Percentiles rank a stretch among this genome's conserved stretches.
These are phyloP conservation scores for Phaeolepiota aurea DNA, from an alignment of 768 basidiomycete genomes.

Conservation along the genomic window DNA sequence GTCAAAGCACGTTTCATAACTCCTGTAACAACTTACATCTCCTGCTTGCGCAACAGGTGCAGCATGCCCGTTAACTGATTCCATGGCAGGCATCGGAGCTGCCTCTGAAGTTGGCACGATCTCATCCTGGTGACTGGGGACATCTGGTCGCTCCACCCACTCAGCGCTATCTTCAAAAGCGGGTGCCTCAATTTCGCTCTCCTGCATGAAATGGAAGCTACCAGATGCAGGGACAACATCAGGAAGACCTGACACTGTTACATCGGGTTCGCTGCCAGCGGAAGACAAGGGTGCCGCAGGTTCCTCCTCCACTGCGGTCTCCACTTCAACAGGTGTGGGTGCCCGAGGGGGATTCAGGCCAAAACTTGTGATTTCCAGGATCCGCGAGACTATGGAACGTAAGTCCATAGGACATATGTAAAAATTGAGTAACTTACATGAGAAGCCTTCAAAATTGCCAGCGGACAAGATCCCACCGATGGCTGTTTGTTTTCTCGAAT, in stretches of 20 bases:
- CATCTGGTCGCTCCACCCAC: constrained; percentile 46
- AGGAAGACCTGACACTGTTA: constrained; percentile 32
- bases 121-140: constrained; percentile 12
- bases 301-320: constrained; percentile 18
- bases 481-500: constrained; percentile 37
- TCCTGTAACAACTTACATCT: constrained; percentile 9
- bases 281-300: constrained; percentile 9
- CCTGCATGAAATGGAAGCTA: constrained; percentile 77
- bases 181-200: constrained; percentile 61
- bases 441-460: constrained; percentile 53
- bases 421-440: constrained; percentile 38
- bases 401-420: constrained; percentile 7
- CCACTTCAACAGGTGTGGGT: constrained; percentile 29
- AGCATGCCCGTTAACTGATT: constrained; percentile 22
- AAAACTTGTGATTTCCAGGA: constrained; percentile 47
- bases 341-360: constrained; percentile 43
- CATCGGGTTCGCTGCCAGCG: constrained; percentile 19
- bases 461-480: constrained; percentile 50
- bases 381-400: constrained; percentile 42
- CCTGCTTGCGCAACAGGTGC: constrained; percentile 7
- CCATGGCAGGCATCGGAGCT: not conserved
- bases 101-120: constrained; percentile 18
- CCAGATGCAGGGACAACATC: constrained; percentile 29
- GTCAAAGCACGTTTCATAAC: not conserved
- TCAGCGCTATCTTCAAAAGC: constrained; percentile 45